Evolutionary conservation across 768 basidiomycete species (phyloP).

Genomic region (Tulasnella sp.): DNA sequence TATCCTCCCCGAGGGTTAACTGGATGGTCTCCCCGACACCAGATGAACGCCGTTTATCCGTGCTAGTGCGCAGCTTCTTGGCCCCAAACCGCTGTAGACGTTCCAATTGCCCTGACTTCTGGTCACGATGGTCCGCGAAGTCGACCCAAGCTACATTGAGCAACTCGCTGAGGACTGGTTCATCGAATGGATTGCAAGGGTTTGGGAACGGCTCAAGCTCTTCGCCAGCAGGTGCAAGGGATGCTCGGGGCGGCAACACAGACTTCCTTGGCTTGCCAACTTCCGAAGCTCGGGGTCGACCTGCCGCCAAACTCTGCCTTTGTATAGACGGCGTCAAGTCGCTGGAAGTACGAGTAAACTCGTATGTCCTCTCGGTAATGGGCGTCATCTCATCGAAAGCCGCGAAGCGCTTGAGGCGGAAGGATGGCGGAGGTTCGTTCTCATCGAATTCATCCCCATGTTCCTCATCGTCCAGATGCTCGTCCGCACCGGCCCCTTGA

Average conservation of each 20-base stretch:
- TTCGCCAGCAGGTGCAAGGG: slow-evolving; percentile 23
- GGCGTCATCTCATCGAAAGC: slow-evolving; percentile 94
- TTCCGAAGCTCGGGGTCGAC: slow-evolving; percentile 32
- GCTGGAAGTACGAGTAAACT: slow-evolving; percentile 56
- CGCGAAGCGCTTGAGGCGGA: slow-evolving; percentile 69
- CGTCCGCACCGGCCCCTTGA: slow-evolving; percentile 33
- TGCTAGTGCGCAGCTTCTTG: slow-evolving; percentile 37
- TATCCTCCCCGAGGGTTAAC: slow-evolving; percentile 59
- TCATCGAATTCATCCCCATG: slow-evolving; percentile 30
- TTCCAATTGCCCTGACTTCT: slow-evolving; percentile 53
- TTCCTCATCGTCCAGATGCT: slow-evolving; percentile 35
- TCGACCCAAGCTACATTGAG: slow-evolving; percentile 41
- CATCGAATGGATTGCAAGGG: slow-evolving; percentile 84
- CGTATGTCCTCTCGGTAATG: slow-evolving; percentile 90
- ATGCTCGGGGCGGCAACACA: slow-evolving; percentile 10
- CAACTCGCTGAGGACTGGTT: slow-evolving; percentile 57
- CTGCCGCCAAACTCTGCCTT: slow-evolving; percentile 16
- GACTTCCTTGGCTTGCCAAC: slow-evolving; percentile 18
- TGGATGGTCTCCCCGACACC: slow-evolving; percentile 43
- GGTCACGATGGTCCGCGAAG: slow-evolving; percentile 38
- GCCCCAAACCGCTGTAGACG: slow-evolving; percentile 66
- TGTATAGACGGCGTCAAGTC: slow-evolving; percentile 19
- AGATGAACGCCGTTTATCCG: slow-evolving; percentile 31
- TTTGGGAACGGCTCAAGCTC: slow-evolving; percentile 48
- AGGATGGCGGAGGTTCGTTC: slow-evolving; percentile 40